Evolutionary conservation across 257 asterid genomes (phyloP).

Genomic region (Solanum gracilifrons): DNA sequence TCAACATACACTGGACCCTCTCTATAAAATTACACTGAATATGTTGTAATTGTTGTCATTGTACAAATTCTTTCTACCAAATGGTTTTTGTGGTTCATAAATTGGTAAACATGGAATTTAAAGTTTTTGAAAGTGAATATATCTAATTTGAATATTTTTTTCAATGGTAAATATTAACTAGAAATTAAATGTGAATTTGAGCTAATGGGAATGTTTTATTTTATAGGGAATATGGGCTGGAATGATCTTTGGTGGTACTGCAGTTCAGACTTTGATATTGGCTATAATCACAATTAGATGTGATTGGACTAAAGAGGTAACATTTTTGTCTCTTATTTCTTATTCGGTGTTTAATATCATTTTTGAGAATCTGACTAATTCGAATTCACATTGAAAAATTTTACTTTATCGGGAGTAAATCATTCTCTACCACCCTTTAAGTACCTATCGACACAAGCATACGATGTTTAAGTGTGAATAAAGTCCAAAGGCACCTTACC

Average conservation of each 20-base stretch:
- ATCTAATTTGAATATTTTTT: neutral
- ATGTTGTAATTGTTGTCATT: neutral
- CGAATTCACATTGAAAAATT: accelerated
- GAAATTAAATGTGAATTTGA: neutral
- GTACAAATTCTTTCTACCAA: neutral
- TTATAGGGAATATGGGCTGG: constrained; percentile 41
- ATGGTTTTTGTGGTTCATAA: neutral
- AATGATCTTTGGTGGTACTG: constrained; percentile 52
- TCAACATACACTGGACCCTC: neutral
- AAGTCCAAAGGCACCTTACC: accelerated
- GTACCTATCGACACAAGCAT: neutral
- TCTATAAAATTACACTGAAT: accelerated
- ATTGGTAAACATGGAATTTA: neutral
- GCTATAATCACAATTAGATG: constrained; percentile 13
- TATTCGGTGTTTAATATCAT: neutral
- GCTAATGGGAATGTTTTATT: neutral
- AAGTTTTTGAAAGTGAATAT: neutral
- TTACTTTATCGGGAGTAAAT: neutral
- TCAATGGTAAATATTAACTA: neutral
- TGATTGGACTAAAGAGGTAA: constrained; percentile 49
- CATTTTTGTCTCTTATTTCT: neutral
- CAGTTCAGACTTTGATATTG: constrained; percentile 29
- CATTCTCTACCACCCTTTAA: neutral
- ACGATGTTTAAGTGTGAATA: neutral
- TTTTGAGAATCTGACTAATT: neutral